These are phyloP conservation scores for Eucalyptus globulus DNA, from an alignment of 345 rosid species.

Conservation along the genomic window DNA sequence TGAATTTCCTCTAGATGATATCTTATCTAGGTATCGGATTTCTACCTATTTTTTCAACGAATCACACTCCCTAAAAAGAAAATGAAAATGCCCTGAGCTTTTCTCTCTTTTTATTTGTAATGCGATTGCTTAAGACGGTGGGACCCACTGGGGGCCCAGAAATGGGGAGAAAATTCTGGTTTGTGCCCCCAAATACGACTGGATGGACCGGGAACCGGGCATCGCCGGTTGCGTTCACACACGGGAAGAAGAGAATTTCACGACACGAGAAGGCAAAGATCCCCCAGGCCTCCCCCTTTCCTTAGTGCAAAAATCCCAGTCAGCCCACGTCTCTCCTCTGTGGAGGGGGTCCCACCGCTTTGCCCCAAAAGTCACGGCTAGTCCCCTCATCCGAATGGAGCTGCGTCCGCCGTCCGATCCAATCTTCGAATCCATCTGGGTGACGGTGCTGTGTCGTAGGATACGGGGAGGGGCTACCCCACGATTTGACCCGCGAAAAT, in stretches of 20 bases:
- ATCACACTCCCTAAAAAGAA: not conserved
- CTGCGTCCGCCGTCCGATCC: not conserved
- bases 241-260: not conserved
- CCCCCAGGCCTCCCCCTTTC: not conserved
- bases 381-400: not conserved
- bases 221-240: not conserved
- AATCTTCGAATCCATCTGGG: not conserved
- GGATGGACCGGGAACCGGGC: not conserved
- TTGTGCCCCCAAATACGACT: not conserved
- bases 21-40: no score
- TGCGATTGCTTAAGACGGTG: not conserved
- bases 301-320: not conserved
- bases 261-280: not conserved
- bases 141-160: not conserved
- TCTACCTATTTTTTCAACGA: accelerated
- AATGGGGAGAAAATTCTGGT: not conserved
- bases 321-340: not conserved
- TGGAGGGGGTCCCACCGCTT: not conserved
- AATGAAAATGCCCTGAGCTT: not conserved
- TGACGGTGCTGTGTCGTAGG: no score
- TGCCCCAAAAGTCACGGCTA: not conserved
- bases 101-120: not conserved
- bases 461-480: no score
- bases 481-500: not conserved
- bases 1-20: accelerated